Conservation (phyloP, 768 basidiomycete genomes). For the Mycena polygramma region DNA sequence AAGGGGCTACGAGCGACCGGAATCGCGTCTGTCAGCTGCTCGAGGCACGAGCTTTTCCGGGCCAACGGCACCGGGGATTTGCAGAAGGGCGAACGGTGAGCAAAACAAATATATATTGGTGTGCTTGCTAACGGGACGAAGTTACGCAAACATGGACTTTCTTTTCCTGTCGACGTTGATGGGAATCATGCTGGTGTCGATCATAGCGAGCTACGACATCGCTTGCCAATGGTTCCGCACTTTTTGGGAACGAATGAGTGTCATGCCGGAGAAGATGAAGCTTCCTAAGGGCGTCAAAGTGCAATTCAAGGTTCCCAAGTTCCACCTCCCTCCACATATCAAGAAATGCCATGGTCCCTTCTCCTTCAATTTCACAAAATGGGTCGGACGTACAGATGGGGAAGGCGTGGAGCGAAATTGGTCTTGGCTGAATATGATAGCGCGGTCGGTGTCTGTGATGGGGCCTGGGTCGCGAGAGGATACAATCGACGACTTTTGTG, state of each 20-base stretch:
- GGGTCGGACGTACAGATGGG: slow-evolving; percentile 41
- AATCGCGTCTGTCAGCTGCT: slow-evolving; percentile 39
- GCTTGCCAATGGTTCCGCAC: slow-evolving; percentile 42
- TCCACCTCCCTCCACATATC: slow-evolving; percentile 34
- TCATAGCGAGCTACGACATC: slow-evolving; percentile 42
- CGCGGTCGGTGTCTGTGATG: slow-evolving; percentile 38
- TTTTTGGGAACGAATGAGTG: slow-evolving; percentile 24
- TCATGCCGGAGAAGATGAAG: slow-evolving; percentile 20
- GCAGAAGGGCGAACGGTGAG: slow-evolving; percentile 43
- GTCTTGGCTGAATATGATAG: slow-evolving; percentile 36
- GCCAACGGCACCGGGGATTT: slow-evolving; percentile 42
- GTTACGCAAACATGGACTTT: slow-evolving; percentile 43
- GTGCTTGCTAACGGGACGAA: background rate
- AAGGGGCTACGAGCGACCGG: slow-evolving; percentile 41
- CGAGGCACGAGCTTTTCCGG: slow-evolving; percentile 34
- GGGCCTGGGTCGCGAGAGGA: slow-evolving; percentile 30
- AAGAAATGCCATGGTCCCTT: slow-evolving; percentile 36
- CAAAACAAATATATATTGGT: background rate
- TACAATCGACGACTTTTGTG: slow-evolving; percentile 36
- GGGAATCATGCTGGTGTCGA: background rate
- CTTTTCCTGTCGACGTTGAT: slow-evolving; percentile 29
- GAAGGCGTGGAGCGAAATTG: slow-evolving; percentile 41
- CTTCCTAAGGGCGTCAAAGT: background rate
- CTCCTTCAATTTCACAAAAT: slow-evolving; percentile 37
- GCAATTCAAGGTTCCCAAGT: slow-evolving; percentile 43